Conservation (phyloP, 768 basidiomycete species). For the Lentinula raphanica region DNA sequence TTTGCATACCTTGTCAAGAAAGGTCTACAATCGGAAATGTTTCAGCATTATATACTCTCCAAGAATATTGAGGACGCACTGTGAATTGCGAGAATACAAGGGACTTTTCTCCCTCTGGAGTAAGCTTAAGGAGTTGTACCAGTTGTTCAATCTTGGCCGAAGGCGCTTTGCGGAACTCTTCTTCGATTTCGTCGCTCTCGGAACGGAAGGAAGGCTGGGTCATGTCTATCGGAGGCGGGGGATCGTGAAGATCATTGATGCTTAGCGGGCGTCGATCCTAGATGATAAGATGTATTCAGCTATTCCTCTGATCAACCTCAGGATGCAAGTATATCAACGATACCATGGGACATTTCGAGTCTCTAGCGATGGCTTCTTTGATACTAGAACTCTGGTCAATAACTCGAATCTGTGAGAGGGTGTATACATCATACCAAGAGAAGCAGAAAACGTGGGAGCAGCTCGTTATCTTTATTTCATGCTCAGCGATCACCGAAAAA, state of each 20-base stretch:
- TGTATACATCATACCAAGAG: slow-evolving; percentile 45
- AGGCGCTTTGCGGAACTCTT: slow-evolving; percentile 43
- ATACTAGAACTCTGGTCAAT: slow-evolving; percentile 38
- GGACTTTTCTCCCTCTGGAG: slow-evolving; percentile 67
- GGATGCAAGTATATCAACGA: too few species aligned
- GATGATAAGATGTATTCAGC: slow-evolving; percentile 7
- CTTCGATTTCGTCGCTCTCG: slow-evolving; percentile 34
- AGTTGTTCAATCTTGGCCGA: slow-evolving; percentile 87
- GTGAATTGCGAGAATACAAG: slow-evolving; percentile 91
- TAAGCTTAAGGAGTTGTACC: slow-evolving; percentile 63
- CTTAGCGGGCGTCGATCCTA: slow-evolving; percentile 69
- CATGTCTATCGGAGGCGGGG: slow-evolving; percentile 59
- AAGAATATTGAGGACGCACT: not conserved
- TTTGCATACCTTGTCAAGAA: slow-evolving; percentile 3
- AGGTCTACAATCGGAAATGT: not conserved
- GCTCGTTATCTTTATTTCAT: slow-evolving; percentile 54
- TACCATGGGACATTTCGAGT: slow-evolving; percentile 83
- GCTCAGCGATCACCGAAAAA: slow-evolving; percentile 52
- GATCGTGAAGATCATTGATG: slow-evolving; percentile 53
- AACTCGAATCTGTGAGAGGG: not conserved
- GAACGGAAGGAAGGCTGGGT: slow-evolving; percentile 51
- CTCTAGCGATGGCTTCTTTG: slow-evolving; percentile 60
- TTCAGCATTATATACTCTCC: too few species aligned
- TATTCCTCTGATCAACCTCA: too few species aligned
- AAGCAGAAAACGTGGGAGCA: slow-evolving; percentile 74